Evolutionary conservation across 202 grass and related monocot species (phyloP).

Genomic region (Alloteropsis angusta): DNA sequence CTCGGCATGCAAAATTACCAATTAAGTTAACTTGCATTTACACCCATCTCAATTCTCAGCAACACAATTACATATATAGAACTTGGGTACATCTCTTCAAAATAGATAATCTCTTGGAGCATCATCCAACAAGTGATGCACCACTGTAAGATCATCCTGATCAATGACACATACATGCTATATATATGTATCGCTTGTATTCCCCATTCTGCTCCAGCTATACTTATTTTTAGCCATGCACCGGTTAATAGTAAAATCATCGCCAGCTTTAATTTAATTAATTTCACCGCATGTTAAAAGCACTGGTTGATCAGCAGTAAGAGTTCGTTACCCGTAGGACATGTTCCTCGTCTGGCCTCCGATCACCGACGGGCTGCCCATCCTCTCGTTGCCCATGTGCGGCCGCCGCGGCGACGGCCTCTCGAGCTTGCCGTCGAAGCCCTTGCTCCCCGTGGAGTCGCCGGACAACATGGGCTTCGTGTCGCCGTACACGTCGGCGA

Average conservation of each 20-base stretch:
- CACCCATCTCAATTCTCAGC: constrained; percentile 33
- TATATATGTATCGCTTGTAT: neutral
- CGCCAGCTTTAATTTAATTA: neutral
- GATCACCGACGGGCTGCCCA: constrained; percentile 60
- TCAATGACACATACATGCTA: constrained; percentile 19
- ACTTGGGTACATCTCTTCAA: neutral
- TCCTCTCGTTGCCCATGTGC: constrained; percentile 44
- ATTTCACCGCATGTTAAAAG: neutral
- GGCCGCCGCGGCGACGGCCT: constrained; percentile 56
- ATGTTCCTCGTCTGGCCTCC: constrained; percentile 45
- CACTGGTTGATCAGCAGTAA: neutral
- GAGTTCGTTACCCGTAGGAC: constrained; percentile 51
- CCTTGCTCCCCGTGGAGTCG: constrained; percentile 47
- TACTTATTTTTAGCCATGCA: constrained; percentile 39
- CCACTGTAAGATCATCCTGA: constrained; percentile 45
- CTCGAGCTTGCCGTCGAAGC: constrained; percentile 50
- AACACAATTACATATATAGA: constrained; percentile 32
- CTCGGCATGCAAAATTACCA: constrained; percentile 28
- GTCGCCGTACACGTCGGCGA: constrained; percentile 56
- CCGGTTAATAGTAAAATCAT: constrained; percentile 34
- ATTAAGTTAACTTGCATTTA: constrained; percentile 49
- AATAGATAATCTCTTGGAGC: constrained; percentile 38
- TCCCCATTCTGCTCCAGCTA: constrained; percentile 19
- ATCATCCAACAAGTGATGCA: constrained; percentile 42
- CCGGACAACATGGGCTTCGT: constrained; percentile 58